These are phyloP conservation scores for Phytopythium litorale DNA, from an alignment of 352 stramenopile genomes.

Conservation along the genomic window DNA sequence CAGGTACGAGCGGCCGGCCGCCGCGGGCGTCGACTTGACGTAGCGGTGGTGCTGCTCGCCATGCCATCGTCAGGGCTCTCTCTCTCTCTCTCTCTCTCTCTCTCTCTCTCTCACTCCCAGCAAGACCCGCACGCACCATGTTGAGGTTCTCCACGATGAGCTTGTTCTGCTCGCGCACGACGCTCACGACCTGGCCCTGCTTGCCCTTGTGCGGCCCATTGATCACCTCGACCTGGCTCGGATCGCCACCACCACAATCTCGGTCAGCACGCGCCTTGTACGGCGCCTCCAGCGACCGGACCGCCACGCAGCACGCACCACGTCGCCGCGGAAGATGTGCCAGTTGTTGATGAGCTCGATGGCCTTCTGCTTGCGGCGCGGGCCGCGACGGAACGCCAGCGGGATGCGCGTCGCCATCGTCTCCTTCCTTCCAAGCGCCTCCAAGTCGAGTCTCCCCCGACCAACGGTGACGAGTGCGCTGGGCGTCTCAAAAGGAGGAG, in stretches of 20 bases:
- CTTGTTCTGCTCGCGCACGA: slow-evolving; percentile 74
- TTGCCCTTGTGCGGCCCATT: slow-evolving; percentile 81
- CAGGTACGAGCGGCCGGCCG: slow-evolving; percentile 70
- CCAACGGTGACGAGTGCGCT: no score
- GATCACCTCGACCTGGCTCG: slow-evolving; percentile 68
- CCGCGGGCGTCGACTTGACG: slow-evolving; percentile 72
- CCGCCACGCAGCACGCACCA: slow-evolving; percentile 25
- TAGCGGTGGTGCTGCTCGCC: slow-evolving; percentile 60
- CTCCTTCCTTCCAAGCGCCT: slow-evolving; percentile 10
- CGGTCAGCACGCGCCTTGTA: neutral
- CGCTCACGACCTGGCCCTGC: slow-evolving; percentile 66
- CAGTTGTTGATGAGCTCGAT: slow-evolving; percentile 79
- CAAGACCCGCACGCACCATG: slow-evolving; percentile 41
- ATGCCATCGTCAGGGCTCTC: neutral
- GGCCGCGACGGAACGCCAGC: slow-evolving; percentile 71
- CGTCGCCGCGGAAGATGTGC: slow-evolving; percentile 76
- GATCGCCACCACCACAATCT: neutral
- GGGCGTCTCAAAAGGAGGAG: no score
- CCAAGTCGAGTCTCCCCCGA: neutral
- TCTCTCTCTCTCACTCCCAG: no score
- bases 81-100: no score
- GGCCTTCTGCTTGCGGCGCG: slow-evolving; percentile 72
- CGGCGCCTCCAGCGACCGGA: neutral
- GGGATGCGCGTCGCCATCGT: slow-evolving; percentile 74
- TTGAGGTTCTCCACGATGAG: slow-evolving; percentile 87